phyloP scores from a whole-genome alignment of 371 early-diverging fungal genomes.

The Dinochytrium kinnereticum region DNA sequence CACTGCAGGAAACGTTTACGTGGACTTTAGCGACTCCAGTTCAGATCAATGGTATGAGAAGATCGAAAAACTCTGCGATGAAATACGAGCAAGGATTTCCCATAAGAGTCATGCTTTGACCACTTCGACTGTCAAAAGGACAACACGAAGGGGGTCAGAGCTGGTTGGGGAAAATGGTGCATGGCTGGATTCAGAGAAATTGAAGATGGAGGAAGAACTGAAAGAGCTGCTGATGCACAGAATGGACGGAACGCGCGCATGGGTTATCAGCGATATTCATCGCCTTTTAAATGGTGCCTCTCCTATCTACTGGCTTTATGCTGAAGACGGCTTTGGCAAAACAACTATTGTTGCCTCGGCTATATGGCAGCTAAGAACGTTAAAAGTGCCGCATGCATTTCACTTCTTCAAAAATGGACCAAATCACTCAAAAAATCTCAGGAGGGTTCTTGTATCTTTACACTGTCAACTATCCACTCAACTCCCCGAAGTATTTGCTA shows the following conservation, averaged over 20 bases:
- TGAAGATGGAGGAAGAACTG: background rate
- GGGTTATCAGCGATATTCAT: background rate
- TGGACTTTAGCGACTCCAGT: no score
- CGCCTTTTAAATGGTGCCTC: background rate
- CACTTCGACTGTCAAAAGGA: no score
- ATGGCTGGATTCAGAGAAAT: background rate
- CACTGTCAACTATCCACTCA: background rate
- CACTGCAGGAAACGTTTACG: background rate
- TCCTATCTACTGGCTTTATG: background rate
- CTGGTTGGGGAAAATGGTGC: background rate
- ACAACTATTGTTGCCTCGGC: background rate
- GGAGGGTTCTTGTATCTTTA: background rate
- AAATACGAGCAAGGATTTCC: no score
- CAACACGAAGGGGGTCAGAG: no score
- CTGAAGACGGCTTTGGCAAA: slow-evolving; percentile 2
- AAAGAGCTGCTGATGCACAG: background rate
- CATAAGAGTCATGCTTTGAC: no score
- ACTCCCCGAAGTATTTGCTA: background rate
- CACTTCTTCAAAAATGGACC: background rate
- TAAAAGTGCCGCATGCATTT: background rate
- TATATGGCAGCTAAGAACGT: background rate
- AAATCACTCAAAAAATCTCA: background rate
- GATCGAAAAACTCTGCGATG: no score
- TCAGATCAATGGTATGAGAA: no score
- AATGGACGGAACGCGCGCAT: background rate